Evolutionary conservation across 192 early-diverging fungal genomes (phyloP).

Genomic region (Diversispora epigaea): DNA sequence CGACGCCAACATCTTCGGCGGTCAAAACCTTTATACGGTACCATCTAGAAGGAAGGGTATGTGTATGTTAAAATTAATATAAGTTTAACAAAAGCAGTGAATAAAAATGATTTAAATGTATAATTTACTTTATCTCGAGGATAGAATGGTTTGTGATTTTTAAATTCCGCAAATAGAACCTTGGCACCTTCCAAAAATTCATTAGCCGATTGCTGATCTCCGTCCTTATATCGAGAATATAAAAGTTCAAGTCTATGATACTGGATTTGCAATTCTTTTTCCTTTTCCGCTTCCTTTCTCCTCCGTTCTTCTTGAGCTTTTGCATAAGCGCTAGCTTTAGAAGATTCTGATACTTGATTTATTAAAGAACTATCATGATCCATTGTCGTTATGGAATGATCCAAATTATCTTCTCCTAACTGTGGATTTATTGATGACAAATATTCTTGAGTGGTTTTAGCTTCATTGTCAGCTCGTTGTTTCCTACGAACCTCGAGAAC

Average conservation of each 20-base stretch:
- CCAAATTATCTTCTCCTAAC: not conserved
- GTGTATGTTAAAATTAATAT: no score
- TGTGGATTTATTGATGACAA: no score
- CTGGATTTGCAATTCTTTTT: conserved; percentile 19
- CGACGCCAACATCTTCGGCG: conserved; percentile 15
- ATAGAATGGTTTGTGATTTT: conserved; percentile 40
- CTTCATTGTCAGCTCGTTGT: no score
- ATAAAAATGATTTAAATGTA: not conserved
- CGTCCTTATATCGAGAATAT: not conserved
- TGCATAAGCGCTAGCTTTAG: not conserved
- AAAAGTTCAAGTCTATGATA: conserved; percentile 29
- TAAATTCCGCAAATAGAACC: conserved; percentile 37
- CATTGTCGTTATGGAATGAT: not conserved
- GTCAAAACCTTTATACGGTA: conserved; percentile 7
- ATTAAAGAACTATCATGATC: not conserved
- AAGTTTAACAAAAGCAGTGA: no score
- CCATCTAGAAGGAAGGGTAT: conserved; percentile 1
- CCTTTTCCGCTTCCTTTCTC: conserved; percentile 28
- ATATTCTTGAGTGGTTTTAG: no score
- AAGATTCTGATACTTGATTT: not conserved
- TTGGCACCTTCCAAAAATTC: conserved; percentile 41
- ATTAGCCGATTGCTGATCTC: not conserved
- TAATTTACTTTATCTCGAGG: conserved; percentile 35
- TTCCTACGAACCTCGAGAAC: no score
- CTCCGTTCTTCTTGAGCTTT: conserved; percentile 6